phyloP scores from a whole-genome alignment of 345 rosid genomes.

The Murraya paniculata region DNA sequence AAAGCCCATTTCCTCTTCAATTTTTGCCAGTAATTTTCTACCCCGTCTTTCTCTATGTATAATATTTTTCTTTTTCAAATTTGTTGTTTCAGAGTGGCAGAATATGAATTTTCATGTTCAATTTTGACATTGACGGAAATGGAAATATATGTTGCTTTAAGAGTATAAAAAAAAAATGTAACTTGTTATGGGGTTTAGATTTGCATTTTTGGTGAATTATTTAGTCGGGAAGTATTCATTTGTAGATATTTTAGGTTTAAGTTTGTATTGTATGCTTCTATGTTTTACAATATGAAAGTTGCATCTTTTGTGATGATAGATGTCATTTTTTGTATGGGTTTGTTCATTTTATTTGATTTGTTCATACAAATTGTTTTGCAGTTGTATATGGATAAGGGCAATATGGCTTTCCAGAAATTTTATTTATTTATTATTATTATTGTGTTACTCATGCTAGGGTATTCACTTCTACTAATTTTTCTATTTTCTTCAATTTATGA shows the following conservation, averaged over 20 bases:
- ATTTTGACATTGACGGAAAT: background rate
- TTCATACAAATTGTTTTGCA: background rate
- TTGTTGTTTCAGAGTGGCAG: background rate
- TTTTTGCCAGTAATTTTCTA: slow-evolving; percentile 37
- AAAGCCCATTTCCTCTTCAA: slow-evolving; percentile 34
- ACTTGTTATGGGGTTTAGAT: background rate
- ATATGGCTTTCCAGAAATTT: background rate
- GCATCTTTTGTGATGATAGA: background rate
- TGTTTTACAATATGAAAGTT: background rate
- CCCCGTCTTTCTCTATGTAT: too few species aligned
- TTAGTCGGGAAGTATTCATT: background rate
- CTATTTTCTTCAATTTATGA: background rate
- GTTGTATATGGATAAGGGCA: background rate
- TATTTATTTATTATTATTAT: too few species aligned
- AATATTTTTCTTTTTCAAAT: background rate
- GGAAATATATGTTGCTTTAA: background rate
- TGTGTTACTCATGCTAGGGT: too few species aligned
- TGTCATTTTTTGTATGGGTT: background rate
- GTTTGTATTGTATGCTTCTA: background rate
- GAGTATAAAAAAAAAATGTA: background rate
- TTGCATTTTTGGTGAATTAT: background rate
- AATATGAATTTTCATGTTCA: background rate
- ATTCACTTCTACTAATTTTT: background rate
- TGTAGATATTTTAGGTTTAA: background rate
- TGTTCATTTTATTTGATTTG: slow-evolving; percentile 1